Evolutionary conservation across 805 yeast species (phyloP), one percentile per base, ranked within the genome.

Genomic region (Teunomyces kruisii): DNA sequence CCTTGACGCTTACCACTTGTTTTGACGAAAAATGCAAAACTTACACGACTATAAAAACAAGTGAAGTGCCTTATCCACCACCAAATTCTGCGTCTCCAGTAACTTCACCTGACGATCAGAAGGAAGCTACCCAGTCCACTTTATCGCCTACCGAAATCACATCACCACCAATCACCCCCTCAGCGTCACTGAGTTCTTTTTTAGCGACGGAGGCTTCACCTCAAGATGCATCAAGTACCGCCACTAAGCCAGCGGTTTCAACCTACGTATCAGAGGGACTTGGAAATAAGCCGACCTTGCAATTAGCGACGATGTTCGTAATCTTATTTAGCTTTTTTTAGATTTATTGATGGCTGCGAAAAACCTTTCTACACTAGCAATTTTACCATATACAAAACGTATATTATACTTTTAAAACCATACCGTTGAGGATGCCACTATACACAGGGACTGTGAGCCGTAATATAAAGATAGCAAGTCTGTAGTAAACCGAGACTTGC

Each of bases 401-500:
- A 37, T 26, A 35, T 35, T 37, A 12, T 32, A 26, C 14, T 19
- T 32, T 53, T 50, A 47, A 44, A 52, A 62, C 67, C 75, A 70
- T 68, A 60, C 76, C 76, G 76, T 71, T 71, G 76, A 71, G 76
- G 76, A 70, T 70, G 75, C 71, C 63, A 67, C 69, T 57, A 52
- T 64, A 59, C 67, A 65, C 68, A 65, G 68, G 64, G 53, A 53
- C 39, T 43, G 27, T 32, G 37, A 40, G 42, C 42, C 44, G 42
- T 28, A 39, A 40, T 24, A 29, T 19, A 44, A 32, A 39, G 45
- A 35, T 32, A 26, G 24, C 24, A 36, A 32, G 37, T 30, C 33
- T 15, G n/a, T n/a, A 42, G 10, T 38, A 46, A 26, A 26, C 26
- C 35, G 35, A 40, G 40, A 26, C 32, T 32, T 26, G 27, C 32